phyloP scores from a whole-genome alignment of 257 asterid species.

The Solanum sparsipilum region DNA sequence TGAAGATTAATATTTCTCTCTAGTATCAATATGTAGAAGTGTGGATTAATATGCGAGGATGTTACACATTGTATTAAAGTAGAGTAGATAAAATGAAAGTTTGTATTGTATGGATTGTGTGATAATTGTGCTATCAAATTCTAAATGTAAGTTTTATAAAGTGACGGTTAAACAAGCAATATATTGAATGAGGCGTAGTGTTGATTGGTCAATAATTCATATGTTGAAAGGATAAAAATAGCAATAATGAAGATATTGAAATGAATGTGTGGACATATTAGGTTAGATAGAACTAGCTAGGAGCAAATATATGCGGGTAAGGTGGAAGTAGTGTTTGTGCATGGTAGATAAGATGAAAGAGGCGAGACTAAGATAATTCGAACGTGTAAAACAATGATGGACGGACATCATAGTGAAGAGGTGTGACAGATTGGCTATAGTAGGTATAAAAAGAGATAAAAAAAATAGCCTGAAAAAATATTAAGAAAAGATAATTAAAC shows the following conservation, averaged over 20 bases:
- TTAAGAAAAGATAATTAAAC: no score
- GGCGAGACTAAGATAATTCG: fast-evolving
- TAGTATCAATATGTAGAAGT: not conserved
- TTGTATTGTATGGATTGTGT: not conserved
- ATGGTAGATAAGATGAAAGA: not conserved
- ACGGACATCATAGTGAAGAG: fast-evolving
- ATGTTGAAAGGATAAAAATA: not conserved
- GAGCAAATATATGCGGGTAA: not conserved
- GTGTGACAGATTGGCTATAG: no score
- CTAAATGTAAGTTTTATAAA: not conserved
- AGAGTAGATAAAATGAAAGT: not conserved
- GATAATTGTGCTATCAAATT: not conserved
- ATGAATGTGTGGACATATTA: not conserved
- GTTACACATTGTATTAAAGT: not conserved
- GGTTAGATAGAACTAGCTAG: not conserved
- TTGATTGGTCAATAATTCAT: not conserved
- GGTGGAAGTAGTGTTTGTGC: not conserved
- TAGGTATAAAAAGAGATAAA: no score
- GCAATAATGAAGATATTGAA: not conserved
- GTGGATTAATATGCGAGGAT: not conserved
- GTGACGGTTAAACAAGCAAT: not conserved
- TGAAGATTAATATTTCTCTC: not conserved
- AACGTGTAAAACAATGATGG: no score
- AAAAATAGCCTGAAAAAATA: no score
- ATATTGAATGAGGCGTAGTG: not conserved